Evolutionary conservation across 345 rosid species (phyloP).

Genomic region (Melaleuca alternifolia): DNA sequence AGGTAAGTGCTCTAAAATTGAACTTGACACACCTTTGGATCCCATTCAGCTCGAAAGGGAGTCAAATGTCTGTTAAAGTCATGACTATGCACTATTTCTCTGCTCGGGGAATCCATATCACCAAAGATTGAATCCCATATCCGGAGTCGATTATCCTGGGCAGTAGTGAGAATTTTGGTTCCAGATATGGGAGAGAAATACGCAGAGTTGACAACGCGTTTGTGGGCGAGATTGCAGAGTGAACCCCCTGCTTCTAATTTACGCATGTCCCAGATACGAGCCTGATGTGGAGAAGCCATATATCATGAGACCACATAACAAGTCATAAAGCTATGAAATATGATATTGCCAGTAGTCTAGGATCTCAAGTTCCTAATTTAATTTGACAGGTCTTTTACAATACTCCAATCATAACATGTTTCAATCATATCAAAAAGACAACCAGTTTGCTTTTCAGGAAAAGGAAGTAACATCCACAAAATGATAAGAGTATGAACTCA

Average conservation of each 20-base stretch:
- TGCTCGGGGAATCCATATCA: slow-evolving; percentile 67
- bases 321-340: background rate
- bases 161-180: slow-evolving; percentile 75
- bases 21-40: slow-evolving; percentile 59
- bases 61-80: slow-evolving; percentile 92
- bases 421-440: background rate
- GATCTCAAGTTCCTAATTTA: background rate
- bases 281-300: slow-evolving; percentile 35
- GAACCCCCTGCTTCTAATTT: slow-evolving; percentile 50
- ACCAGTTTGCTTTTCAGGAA: background rate
- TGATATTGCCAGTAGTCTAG: background rate
- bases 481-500: slow-evolving; percentile 24
- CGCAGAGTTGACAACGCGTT: slow-evolving; percentile 90
- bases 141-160: slow-evolving; percentile 85
- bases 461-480: background rate
- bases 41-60: slow-evolving; percentile 98
- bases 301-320: background rate
- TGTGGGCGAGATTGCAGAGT: slow-evolving; percentile 57
- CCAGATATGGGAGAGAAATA: slow-evolving; percentile 91
- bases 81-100: slow-evolving; percentile 98
- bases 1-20: background rate
- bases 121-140: slow-evolving; percentile 92
- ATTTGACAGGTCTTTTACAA: background rate
- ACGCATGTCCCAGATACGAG: slow-evolving; percentile 93
- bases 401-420: background rate